Conservation (phyloP, 139 green algal genomes). For the Chlorella sp. region DNA sequence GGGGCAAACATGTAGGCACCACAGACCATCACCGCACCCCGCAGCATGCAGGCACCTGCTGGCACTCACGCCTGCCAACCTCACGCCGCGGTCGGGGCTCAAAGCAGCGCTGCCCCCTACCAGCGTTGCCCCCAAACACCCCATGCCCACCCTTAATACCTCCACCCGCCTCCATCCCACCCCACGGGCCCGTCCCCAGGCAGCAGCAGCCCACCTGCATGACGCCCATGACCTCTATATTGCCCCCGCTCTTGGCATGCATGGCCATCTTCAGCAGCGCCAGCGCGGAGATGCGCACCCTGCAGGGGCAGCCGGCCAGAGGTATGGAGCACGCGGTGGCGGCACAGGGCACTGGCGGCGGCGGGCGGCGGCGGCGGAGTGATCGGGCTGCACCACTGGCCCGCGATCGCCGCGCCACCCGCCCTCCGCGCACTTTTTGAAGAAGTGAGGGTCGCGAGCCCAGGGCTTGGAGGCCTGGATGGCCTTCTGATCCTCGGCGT, state of each 20-base stretch:
- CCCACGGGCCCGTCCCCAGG: too few relatives aligned
- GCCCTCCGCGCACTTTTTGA: slow-evolving; percentile 72
- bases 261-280: slow-evolving; percentile 98
- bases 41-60: too few relatives aligned
- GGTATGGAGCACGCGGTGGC: background rate
- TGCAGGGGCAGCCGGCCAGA: slow-evolving; percentile 41
- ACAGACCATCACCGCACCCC: too few relatives aligned
- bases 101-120: too few relatives aligned
- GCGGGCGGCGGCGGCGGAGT: background rate
- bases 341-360: background rate
- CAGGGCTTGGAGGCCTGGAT: slow-evolving; percentile 86
- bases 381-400: background rate
- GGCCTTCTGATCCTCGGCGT: slow-evolving; percentile 71
- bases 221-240: slow-evolving; percentile 98
- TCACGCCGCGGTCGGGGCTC: too few relatives aligned
- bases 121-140: too few relatives aligned
- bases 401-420: background rate
- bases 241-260: slow-evolving; percentile 93
- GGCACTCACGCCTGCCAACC: too few relatives aligned
- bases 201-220: slow-evolving; percentile 56
- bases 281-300: slow-evolving; percentile 92
- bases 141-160: too few relatives aligned
- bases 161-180: too few relatives aligned
- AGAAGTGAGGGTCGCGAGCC: slow-evolving; percentile 88
- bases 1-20: too few relatives aligned